Base-by-base conservation (phyloP, 1,139 yeast genomes). In the Candida sp. region DNA sequence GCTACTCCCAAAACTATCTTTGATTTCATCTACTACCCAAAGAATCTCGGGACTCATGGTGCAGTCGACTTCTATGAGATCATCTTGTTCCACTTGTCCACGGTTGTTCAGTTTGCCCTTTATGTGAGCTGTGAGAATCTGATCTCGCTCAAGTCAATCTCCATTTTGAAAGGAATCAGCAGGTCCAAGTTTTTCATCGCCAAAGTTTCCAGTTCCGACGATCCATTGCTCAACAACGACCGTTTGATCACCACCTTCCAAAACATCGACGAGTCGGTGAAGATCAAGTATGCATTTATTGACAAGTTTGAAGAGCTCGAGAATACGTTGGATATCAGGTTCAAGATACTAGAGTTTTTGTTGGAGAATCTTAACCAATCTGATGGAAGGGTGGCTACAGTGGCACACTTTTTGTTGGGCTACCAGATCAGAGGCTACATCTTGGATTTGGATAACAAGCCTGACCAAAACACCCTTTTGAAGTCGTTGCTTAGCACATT, bases 341-440 rank as follows among this genome's bases (percentile, higher is more conserved):
- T 81, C 32, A 77, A 79, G 26, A 69, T 91, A 7, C 68, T 93
- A 49, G 74, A 82, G 39, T 88, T 89, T 59, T 63, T 93, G 47
- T 72, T 75, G 39, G 65, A 69, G 3, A 84, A 84, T 56, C 69
- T 91, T 46, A 67, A 73, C 1, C 62, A 64, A 4, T 65, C 77
- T 1, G 71, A 73, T 30, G 66, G 68, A 3, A 68, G 66, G 33
- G 72, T 73, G 6, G 79, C 86, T 2, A 80, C 86, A 0, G 78
- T 88, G 1, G 75, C 93, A 0, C 98, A 92, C 63, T 86, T 87
- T 58, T 67, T 94, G 8, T 75, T 94, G 2, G 98, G 98, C 0
- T 92, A 85, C 52, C 68, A 67, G 35, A 63, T 67, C 11, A 67
- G 66, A 50, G 81, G 79, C 1, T 74, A 67, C 30, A 62, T 62